Conservation (phyloP, 1,139 yeast genomes). For the Suhomyces guaymorum region DNA sequence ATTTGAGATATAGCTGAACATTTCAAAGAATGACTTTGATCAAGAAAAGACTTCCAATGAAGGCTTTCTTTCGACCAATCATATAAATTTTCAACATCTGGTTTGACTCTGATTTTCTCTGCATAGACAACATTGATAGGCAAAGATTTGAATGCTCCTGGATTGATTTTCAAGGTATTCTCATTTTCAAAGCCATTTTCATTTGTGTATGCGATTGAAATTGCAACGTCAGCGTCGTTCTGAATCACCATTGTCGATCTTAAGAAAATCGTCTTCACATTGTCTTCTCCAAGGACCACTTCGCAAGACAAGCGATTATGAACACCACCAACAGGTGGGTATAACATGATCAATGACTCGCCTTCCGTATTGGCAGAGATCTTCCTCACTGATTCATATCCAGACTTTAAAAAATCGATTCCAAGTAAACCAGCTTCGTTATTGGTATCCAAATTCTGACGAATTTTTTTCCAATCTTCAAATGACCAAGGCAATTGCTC, state of each 20-base stretch:
- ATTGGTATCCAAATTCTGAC: constrained; percentile 77
- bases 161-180: constrained; percentile 38
- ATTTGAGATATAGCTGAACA: constrained; percentile 50
- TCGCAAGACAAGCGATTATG: constrained; percentile 79
- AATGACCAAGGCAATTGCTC: constrained; percentile 80
- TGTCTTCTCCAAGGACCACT: constrained; percentile 66
- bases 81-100: constrained; percentile 54
- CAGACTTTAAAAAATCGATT: constrained; percentile 55
- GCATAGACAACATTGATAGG: constrained; percentile 73
- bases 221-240: constrained; percentile 68
- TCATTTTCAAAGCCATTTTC: constrained; percentile 1
- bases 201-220: constrained; percentile 42
- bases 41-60: constrained; percentile 64
- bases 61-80: constrained; percentile 66
- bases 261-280: constrained; percentile 72
- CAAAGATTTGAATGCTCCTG: constrained; percentile 60
- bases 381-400: constrained; percentile 52
- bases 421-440: constrained; percentile 62
- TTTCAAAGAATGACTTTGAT: constrained; percentile 55
- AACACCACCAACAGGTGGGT: constrained; percentile 62
- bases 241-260: constrained; percentile 72
- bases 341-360: constrained; percentile 67
- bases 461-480: constrained; percentile 86
- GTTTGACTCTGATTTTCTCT: constrained; percentile 60
- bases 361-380: constrained; percentile 83